Base-by-base conservation (phyloP, 2,329 filamentous ascomycete genomes). In the Fusarium odoratissimum region DNA sequence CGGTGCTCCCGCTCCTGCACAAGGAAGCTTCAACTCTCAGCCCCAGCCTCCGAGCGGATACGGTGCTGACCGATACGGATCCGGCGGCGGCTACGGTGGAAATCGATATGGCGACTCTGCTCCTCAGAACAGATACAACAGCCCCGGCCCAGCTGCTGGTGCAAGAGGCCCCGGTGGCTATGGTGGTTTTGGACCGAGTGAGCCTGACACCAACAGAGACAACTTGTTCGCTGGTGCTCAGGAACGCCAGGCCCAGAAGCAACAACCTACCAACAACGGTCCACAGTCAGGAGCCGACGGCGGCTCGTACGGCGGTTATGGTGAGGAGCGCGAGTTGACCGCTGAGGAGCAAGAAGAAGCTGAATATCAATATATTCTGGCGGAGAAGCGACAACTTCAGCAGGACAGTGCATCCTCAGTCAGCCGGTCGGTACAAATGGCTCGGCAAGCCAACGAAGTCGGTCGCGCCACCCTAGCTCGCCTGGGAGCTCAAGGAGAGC, bases 401-500 rank as follows among this genome's bases (percentile, higher is more conserved):
- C 89, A 94, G 73, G 91, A 93, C 67, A 93, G 94, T 78, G 80
- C 79, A n/a, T 75, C 78, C 1, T 83, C 82, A 5, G 80, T 83
- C 16, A 80, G 79, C 21, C 81, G 82, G 41, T 83, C 82, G 17
- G 80, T 84, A 7, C 80, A 82, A 67, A 83, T 83, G 81, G 82
- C 82, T 19, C 74, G 81, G 30, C 82, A 83, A 89, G 81, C 81
- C 46, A 83, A 83, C 41, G 82, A 84, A 61, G 80, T 95, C 37
- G 93, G 92, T 49, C 88, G 91, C 30, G 88, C 90, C 56, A 95
- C 93, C 1, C 86, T 95, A 41, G 91, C 90, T 42, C 88, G 92
- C 63, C 88, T 97, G 17, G 93, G 91, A 59, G 90, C 88, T 19
- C 95, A 97, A 81, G 92, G 92, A 66, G 94, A 97, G 79, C 88